A percentile compares a stretch with the other conserved stretches of the same genome.
These are phyloP conservation scores for Dicorynia guianensis DNA, from an alignment of 306 rosid species.

Conservation along the genomic window DNA sequence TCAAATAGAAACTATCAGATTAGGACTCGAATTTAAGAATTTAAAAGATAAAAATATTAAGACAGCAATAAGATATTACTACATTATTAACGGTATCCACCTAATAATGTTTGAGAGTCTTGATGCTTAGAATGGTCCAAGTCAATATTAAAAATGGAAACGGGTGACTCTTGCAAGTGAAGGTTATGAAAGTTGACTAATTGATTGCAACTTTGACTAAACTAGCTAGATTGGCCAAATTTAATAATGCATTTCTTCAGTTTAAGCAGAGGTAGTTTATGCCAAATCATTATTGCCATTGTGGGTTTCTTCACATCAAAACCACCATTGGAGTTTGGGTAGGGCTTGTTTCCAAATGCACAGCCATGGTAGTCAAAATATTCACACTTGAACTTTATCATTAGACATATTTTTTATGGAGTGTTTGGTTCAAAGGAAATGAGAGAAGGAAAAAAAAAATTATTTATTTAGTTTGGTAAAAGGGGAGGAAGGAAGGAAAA, in stretches of 20 bases:
- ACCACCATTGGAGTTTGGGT: slow-evolving; percentile 23
- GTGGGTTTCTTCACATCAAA: slow-evolving; percentile 1
- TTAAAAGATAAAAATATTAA: no score
- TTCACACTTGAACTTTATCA: slow-evolving; percentile 42
- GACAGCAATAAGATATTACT: no score
- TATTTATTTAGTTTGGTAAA: no score
- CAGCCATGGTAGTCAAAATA: slow-evolving; percentile 31
- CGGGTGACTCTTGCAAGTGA: not conserved
- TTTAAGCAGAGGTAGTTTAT: not conserved
- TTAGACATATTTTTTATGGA: slow-evolving; percentile 34
- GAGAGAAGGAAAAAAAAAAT: no score
- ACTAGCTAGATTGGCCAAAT: not conserved
- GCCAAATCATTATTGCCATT: not conserved
- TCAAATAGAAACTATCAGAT: no score
- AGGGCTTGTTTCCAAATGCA: slow-evolving; percentile 44
- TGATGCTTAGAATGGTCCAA: not conserved
- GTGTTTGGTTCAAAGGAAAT: no score
- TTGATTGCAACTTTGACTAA: slow-evolving; percentile 12
- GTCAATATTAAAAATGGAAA: not conserved
- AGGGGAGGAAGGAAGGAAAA: no score
- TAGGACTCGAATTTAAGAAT: no score
- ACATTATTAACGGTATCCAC: no score
- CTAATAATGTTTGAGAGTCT: no score
- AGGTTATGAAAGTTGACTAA: not conserved
- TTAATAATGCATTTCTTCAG: not conserved